These are phyloP conservation scores for Tulasnella sp. DNA, from an alignment of 768 basidiomycete species.

Conservation along the genomic window DNA sequence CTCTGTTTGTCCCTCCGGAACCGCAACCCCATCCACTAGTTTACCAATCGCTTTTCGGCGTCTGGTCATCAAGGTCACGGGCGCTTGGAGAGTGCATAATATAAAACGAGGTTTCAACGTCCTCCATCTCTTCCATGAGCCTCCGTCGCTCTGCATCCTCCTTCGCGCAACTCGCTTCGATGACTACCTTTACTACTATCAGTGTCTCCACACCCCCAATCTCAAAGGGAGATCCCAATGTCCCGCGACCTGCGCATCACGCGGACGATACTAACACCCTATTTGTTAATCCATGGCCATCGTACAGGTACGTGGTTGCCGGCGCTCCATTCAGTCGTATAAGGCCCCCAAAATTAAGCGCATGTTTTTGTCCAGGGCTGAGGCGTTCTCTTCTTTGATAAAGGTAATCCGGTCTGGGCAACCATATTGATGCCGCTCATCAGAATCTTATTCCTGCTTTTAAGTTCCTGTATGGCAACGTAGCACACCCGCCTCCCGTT, in stretches of 20 bases:
- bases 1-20: too few species aligned
- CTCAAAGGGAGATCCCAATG: neutral
- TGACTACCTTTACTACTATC: neutral
- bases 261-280: slow-evolving; percentile 22
- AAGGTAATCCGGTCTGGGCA: neutral
- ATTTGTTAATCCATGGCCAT: slow-evolving; percentile 36
- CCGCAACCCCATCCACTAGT: too few species aligned
- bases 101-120: neutral
- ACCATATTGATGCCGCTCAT: neutral
- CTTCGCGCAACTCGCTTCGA: neutral
- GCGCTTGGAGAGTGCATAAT: neutral
- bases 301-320: neutral
- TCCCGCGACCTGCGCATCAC: slow-evolving; percentile 23
- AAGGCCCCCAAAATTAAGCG: neutral
- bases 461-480: neutral
- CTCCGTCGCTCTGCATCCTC: neutral
- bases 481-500: neutral
- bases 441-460: neutral
- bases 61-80: too few species aligned
- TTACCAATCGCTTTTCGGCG: too few species aligned
- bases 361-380: neutral
- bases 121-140: neutral
- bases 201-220: neutral
- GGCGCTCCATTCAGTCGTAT: slow-evolving; percentile 20
- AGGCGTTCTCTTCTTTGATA: neutral